Evolutionary conservation across 202 grass and related monocot genomes (phyloP), one percentile per base, ranked within the genome.

Genomic region (Carex arenaria): DNA sequence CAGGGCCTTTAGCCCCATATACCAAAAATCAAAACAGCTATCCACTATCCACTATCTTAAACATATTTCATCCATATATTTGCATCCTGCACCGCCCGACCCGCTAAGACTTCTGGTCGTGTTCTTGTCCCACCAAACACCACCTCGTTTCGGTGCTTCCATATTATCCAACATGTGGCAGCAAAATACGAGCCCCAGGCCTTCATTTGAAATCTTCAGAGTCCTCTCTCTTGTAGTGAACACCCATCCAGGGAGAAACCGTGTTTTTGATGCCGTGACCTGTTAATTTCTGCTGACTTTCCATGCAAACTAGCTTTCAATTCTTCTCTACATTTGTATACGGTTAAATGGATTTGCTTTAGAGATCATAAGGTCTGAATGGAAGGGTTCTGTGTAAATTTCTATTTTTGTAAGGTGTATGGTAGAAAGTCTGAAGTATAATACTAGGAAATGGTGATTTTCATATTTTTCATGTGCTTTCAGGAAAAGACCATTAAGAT

Each of bases 401-500:
- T 59, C 0, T n/a, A 70, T 20, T 49, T 49, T 72, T 78, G 32
- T 34, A 36, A 59, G 53, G 26, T 67, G 2, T 69, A 69, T 32
- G 12, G 40, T 78, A 60, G 28, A 57, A 53, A 74, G 17, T 61
- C 60, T 55, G 12, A 72, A 84, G 69, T 54, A 23, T 49, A 32
- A 26, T 86, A 78, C 10, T 52, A 60, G 64, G 13, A 55, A 61
- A 6, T 53, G 28, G 36, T 56, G 59, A 51, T 73, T 80, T 89
- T 42, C 69, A 64, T 32, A 26, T 28, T 67, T 63, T 89, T 43
- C 65, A 64, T 28, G 83, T 82, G 64, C 17, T 52, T 85, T 73
- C 82, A 98, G 93, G 95, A 93, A 67, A 89, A 88, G 45, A 91
- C 92, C 10, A 95, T 98, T 87, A 93, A 95, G 88, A 95, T 98